Evolutionary conservation across 352 stramenopile genomes (phyloP), one percentile per base, ranked within the genome.

Genomic region (Aphanomyces cochlioides): DNA sequence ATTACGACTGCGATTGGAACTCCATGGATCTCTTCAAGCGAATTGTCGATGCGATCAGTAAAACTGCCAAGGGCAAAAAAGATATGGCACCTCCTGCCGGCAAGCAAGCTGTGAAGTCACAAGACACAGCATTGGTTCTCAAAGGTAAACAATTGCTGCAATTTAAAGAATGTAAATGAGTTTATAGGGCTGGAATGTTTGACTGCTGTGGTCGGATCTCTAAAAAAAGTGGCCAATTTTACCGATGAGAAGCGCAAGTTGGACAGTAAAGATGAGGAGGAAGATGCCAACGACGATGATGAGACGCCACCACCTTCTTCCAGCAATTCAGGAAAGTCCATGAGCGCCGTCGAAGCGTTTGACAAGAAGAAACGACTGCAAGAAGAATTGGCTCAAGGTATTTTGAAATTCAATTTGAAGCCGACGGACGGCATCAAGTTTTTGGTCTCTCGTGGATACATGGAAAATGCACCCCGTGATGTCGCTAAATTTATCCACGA

Each of bases 1-100:
- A 99, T 75, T 99, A 99, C 80, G 98, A 99, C 75, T 99, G 97
- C 73, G 97, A 99, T 77, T 97, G 98, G 78, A 93, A 98, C 80
- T 90, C 80, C 1, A 95, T 97, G 39, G 95, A 99, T 76, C 78
- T 99, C 40, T 99, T 99, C 85, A 97, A 98, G 76, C 90, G 98
- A 64, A 99, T 99, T 73, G 88, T 99, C 0, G 83, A 98, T 68
- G 93, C 96, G 41, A 84, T 99, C 3, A 95, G 95, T 3, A 97
- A 97, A 77, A 89, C 98, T 13, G 93, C 96, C 8, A 97, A 98
- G 76, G 93, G 93, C 12, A 87, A 87, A 60, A 87, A 88, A 17
- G 83, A 91, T 21, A 7, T 12, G 28, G 8, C 54, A 37, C n/a
- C 54, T 7, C 15, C 54, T 80, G 59, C 78, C 81, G 64, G 82